phyloP scores from a whole-genome alignment of 225 moss, liverwort and hornwort species.

The Physcomitrium patens region DNA sequence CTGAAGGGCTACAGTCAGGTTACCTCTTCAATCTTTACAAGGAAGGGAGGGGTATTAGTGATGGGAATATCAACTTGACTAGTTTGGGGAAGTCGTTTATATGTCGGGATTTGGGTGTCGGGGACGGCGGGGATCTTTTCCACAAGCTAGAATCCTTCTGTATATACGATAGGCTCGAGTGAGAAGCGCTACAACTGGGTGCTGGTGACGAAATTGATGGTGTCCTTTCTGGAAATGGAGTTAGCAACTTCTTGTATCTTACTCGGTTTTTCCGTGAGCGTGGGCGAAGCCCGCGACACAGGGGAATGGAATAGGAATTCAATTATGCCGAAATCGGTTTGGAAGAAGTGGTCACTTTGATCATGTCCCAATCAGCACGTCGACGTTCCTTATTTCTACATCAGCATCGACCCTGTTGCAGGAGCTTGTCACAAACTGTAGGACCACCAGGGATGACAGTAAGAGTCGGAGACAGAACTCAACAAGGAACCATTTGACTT shows the following conservation, averaged over 20 bases:
- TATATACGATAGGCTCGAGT: constrained; percentile 3
- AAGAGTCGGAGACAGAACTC: not conserved
- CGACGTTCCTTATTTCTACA: not conserved
- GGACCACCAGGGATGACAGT: not conserved
- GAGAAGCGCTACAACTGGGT: not conserved
- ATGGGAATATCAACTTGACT: not conserved
- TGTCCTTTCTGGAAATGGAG: not conserved
- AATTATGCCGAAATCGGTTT: constrained; percentile 19
- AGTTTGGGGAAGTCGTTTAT: not conserved
- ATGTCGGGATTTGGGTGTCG: not conserved
- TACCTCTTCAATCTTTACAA: constrained; percentile 27
- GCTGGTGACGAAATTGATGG: not conserved
- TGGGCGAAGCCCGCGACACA: constrained; percentile 17
- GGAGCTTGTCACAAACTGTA: constrained; percentile 30
- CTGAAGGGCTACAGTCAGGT: constrained; percentile 28
- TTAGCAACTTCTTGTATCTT: not conserved
- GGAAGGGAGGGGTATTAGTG: not conserved
- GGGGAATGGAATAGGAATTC: not conserved
- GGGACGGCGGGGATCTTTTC: constrained; percentile 3
- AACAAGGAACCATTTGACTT: constrained; percentile 1
- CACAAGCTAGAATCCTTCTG: constrained; percentile 10
- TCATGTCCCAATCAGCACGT: constrained; percentile 31
- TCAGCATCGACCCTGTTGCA: constrained; percentile 26
- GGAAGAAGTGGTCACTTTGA: not conserved
- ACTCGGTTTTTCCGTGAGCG: constrained; percentile 17